Conservation (phyloP, 106 monocot genomes). For the Acorus calamus region DNA sequence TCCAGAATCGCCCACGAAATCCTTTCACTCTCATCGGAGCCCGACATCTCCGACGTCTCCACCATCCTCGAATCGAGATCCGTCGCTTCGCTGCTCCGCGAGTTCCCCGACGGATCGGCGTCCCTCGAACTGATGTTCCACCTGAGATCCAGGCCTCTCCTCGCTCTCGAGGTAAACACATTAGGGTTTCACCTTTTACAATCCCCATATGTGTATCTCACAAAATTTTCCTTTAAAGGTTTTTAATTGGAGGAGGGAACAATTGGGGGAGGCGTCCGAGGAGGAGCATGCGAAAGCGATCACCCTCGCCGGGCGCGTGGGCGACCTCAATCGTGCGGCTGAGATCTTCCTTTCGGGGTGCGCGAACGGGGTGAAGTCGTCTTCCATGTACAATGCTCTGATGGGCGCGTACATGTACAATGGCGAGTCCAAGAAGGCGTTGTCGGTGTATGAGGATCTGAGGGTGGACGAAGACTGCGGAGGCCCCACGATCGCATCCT, state of each 20-base stretch:
- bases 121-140: constrained; percentile 36
- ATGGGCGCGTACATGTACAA: constrained; percentile 68
- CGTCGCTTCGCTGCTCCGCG: constrained; percentile 15
- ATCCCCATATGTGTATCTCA: too few species aligned
- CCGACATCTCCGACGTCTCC: constrained; percentile 10
- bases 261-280: constrained; percentile 13
- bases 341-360: constrained; percentile 35
- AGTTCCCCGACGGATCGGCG: constrained; percentile 25
- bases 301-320: constrained; percentile 55
- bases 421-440: constrained; percentile 31
- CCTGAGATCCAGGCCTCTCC: constrained; percentile 30
- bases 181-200: too few species aligned
- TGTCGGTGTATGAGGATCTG: constrained; percentile 42
- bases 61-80: constrained; percentile 19
- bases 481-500: constrained; percentile 47
- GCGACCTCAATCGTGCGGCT: constrained; percentile 25
- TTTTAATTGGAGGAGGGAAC: constrained; percentile 51
- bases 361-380: constrained; percentile 12
- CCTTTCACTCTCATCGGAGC: constrained; percentile 15
- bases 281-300: constrained; percentile 70
- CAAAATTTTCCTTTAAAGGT: constrained; percentile 13
- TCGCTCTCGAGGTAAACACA: constrained; percentile 51
- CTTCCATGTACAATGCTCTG: constrained; percentile 62
- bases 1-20: constrained; percentile 23
- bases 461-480: constrained; percentile 32